Evolutionary conservation across 2,329 filamentous ascomycete genomes (phyloP).

Genomic region (Diaporthe sp.): DNA sequence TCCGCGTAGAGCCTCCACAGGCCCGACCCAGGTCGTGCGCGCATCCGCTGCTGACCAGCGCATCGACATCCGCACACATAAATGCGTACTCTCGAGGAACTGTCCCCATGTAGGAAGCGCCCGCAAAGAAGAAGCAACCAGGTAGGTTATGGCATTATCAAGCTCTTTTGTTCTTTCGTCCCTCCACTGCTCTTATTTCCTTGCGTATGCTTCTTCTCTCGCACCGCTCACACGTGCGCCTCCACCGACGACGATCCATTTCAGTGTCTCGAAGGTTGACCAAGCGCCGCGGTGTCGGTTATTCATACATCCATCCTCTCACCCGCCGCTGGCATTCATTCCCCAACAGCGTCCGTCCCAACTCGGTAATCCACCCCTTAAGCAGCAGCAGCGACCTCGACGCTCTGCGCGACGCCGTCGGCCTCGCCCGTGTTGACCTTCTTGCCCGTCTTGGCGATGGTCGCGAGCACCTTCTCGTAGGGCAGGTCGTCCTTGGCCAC

Average conservation of each 20-base stretch:
- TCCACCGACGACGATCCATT: not conserved
- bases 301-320: no score
- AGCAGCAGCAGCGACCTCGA: slow-evolving; percentile 53
- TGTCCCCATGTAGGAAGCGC: not conserved
- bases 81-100: not conserved
- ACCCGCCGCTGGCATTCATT: no score
- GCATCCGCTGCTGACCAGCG: not conserved
- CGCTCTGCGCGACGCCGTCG: slow-evolving; percentile 71
- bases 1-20: not conserved
- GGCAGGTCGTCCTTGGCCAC: slow-evolving; percentile 76
- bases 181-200: no score
- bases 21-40: not conserved
- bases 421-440: slow-evolving; percentile 82
- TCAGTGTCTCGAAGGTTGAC: not conserved
- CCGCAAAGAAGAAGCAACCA: not conserved
- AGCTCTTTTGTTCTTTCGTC: not conserved
- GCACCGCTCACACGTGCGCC: not conserved
- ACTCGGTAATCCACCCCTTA: no score
- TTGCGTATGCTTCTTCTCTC: no score
- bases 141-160: not conserved
- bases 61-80: not conserved
- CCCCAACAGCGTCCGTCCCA: not conserved
- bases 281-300: not conserved
- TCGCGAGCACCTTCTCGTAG: slow-evolving; percentile 83
- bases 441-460: slow-evolving; percentile 97